Percentiles rank a stretch among this genome's conserved stretches.
Conservation (phyloP, 2,329 filamentous ascomycete species). For the Massarina eburnea region DNA sequence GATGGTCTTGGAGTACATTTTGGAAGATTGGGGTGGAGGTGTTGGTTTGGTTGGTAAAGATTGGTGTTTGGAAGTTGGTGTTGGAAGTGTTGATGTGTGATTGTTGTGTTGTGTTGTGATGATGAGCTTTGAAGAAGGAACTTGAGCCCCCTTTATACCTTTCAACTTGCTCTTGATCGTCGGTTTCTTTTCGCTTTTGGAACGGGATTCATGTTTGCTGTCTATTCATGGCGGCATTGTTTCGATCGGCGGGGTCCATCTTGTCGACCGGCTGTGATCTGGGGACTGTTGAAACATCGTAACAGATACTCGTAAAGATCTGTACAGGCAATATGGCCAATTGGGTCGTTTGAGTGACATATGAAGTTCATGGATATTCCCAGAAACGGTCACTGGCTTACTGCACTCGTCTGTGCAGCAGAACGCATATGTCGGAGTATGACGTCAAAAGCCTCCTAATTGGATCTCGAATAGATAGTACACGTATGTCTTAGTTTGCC, state of each 20-base stretch:
- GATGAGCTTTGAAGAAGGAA: background rate
- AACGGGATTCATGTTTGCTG: background rate
- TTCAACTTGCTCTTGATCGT: background rate
- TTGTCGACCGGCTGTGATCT: background rate
- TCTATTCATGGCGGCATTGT: background rate
- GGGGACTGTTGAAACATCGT: background rate
- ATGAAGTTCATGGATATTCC: background rate
- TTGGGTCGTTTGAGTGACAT: background rate
- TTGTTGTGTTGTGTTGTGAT: slow-evolving; percentile 4
- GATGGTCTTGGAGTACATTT: slow-evolving; percentile 8
- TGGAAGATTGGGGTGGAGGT: background rate
- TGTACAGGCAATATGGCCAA: background rate
- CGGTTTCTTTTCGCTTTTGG: background rate
- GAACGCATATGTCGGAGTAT: background rate
- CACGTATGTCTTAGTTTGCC: background rate
- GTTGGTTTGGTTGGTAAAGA: background rate
- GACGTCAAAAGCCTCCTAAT: background rate
- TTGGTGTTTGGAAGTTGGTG: background rate
- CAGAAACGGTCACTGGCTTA: background rate
- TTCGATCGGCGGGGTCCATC: background rate
- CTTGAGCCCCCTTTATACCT: slow-evolving; percentile 1
- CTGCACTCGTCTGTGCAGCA: background rate
- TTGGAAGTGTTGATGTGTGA: slow-evolving; percentile 1
- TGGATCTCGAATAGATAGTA: background rate
- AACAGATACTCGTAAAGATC: background rate